Percentiles rank a stretch among this genome's conserved stretches.
Conservation (phyloP, 2,329 filamentous ascomycete species). For the Cladosporium halotolerans region DNA sequence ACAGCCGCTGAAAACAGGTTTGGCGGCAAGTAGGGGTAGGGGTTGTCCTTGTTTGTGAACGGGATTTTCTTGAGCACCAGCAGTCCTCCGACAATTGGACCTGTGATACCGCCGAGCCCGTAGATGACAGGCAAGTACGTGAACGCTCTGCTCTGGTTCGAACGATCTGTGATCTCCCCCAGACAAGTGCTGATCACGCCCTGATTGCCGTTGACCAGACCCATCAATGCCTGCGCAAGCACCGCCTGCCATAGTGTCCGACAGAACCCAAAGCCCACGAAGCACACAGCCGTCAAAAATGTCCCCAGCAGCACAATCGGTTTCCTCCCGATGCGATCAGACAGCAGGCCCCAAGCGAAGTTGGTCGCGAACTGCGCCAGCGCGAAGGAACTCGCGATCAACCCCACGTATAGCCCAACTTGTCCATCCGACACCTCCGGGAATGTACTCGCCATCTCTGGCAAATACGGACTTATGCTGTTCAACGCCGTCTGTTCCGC, state of each 20-base stretch:
- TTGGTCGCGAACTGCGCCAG: constrained; percentile 89
- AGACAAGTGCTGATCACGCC: constrained; percentile 89
- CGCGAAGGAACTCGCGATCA: constrained; percentile 86
- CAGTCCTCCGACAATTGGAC: constrained; percentile 82
- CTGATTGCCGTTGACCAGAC: constrained; percentile 88
- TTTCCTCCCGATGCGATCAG: constrained; percentile 72
- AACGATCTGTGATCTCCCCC: constrained; percentile 89
- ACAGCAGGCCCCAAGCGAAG: constrained; percentile 82
- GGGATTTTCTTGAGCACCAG: constrained; percentile 61
- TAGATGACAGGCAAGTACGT: constrained; percentile 96
- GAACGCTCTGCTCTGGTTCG: constrained; percentile 89
- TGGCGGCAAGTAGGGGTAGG: constrained; percentile 77
- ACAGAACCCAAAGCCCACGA: constrained; percentile 82
- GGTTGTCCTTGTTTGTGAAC: constrained; percentile 46
- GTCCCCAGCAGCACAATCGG: constrained; percentile 79
- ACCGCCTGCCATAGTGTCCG: constrained; percentile 76
- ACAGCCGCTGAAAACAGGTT: constrained; percentile 73
- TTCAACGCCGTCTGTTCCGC: constrained; percentile 96
- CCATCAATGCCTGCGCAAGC: constrained; percentile 82
- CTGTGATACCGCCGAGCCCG: constrained; percentile 86
- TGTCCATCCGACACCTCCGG: constrained; percentile 66
- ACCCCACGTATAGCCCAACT: constrained; percentile 81
- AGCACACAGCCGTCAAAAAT: constrained; percentile 72
- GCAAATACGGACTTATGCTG: constrained; percentile 90
- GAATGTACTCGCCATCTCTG: constrained; percentile 83